These are phyloP conservation scores for Rhizopus sp. DNA, from an alignment of 371 early-diverging fungal species.

Conservation along the genomic window DNA sequence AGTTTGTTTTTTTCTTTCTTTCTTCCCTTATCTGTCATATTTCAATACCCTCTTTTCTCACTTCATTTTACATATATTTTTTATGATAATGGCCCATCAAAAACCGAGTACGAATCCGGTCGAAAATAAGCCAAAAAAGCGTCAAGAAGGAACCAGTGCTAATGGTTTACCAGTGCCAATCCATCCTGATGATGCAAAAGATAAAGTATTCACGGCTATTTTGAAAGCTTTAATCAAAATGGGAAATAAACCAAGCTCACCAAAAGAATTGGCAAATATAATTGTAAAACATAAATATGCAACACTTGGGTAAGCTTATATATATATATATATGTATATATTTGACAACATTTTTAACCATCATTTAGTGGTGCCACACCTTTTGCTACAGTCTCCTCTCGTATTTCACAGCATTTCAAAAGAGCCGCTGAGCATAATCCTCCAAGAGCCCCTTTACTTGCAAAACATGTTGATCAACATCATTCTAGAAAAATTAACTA, in stretches of 20 bases:
- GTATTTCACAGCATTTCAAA: slow-evolving; percentile 86
- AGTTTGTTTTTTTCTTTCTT: not conserved
- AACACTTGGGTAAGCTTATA: slow-evolving; percentile 63
- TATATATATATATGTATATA: not conserved
- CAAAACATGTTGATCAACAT: slow-evolving; percentile 71
- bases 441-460: slow-evolving; percentile 73
- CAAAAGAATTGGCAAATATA: slow-evolving; percentile 76
- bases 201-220: slow-evolving; percentile 84
- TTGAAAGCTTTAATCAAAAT: slow-evolving; percentile 72
- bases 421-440: slow-evolving; percentile 74
- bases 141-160: not conserved
- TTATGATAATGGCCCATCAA: slow-evolving; percentile 3
- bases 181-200: slow-evolving; percentile 79
- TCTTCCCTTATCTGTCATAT: slow-evolving; percentile 1
- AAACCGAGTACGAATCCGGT: not conserved
- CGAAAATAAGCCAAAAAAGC: not conserved
- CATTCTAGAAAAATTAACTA: slow-evolving; percentile 82
- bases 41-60: not conserved
- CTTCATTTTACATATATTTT: not conserved
- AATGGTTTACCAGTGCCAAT: slow-evolving; percentile 40
- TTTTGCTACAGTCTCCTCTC: slow-evolving; percentile 89
- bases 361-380: slow-evolving; percentile 74
- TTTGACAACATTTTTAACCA: slow-evolving; percentile 8
- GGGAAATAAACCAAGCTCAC: slow-evolving; percentile 79
- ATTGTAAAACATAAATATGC: slow-evolving; percentile 79